These are phyloP conservation scores for Neofusicoccum parvum DNA, from an alignment of 2,329 filamentous ascomycete genomes.

Conservation along the genomic window DNA sequence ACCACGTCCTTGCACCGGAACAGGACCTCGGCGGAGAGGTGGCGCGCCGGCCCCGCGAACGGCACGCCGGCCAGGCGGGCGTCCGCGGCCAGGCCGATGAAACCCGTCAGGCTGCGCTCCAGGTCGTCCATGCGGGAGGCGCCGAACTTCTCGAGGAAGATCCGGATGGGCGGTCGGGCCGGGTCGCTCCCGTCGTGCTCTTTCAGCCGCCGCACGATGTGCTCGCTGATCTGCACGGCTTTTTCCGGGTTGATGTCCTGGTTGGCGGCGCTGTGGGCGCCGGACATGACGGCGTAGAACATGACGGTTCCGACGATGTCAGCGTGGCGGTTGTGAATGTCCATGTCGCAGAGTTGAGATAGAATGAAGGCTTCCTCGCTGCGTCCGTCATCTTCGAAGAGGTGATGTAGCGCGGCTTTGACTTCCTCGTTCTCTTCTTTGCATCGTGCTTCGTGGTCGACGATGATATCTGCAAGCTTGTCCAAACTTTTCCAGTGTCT, in stretches of 20 bases:
- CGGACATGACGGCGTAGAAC: constrained; percentile 25
- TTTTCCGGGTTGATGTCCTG: neutral
- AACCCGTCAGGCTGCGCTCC: constrained; percentile 21
- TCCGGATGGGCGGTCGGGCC: neutral
- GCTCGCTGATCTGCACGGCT: neutral
- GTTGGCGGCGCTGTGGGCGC: neutral
- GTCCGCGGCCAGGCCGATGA: constrained; percentile 18
- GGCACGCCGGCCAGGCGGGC: constrained; percentile 17
- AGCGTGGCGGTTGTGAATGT: constrained; percentile 21
- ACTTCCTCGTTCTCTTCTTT: neutral
- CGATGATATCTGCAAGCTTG: neutral
- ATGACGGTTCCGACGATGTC: constrained; percentile 21
- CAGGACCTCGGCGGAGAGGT: constrained; percentile 3
- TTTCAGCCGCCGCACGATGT: neutral
- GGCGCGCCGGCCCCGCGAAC: neutral
- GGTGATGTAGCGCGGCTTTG: neutral
- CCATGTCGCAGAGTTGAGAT: constrained; percentile 17
- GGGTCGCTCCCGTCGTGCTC: too few relatives aligned
- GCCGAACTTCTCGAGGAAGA: constrained; percentile 23
- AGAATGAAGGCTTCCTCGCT: constrained; percentile 17
- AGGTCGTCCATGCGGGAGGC: constrained; percentile 18
- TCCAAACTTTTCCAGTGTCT: neutral
- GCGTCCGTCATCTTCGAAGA: neutral
- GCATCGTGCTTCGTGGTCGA: neutral
- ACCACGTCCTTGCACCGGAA: constrained; percentile 23